phyloP scores from a whole-genome alignment of 306 rosid genomes.

The Oemleria cerasiformis region DNA sequence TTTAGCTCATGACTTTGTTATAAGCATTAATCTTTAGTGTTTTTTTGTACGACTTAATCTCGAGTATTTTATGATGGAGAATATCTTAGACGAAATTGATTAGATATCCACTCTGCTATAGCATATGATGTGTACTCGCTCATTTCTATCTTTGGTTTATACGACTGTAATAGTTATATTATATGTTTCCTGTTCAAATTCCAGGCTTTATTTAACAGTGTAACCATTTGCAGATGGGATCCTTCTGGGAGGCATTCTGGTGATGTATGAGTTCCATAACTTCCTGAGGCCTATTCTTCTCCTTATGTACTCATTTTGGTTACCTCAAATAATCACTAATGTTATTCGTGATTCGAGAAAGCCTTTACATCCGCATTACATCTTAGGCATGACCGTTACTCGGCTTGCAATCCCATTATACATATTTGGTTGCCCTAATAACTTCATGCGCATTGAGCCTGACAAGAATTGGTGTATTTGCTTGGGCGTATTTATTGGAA shows the following conservation, averaged over 20 bases:
- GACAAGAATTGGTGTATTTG: conserved; percentile 75
- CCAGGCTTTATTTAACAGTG: conserved; percentile 21
- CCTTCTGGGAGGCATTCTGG: conserved; percentile 90
- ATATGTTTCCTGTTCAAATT: conserved; percentile 17
- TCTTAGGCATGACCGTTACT: conserved; percentile 79
- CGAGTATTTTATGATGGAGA: neutral
- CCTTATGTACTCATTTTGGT: conserved; percentile 88
- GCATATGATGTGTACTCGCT: neutral
- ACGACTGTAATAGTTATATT: conserved; percentile 6
- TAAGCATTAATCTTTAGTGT: neutral
- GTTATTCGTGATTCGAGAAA: conserved; percentile 89
- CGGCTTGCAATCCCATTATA: conserved; percentile 88
- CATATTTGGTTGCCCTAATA: conserved; percentile 86
- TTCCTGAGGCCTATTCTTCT: conserved; percentile 76
- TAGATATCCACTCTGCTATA: neutral
- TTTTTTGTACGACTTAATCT: neutral
- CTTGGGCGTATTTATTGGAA: conserved; percentile 59
- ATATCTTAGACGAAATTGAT: neutral
- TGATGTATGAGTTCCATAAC: conserved; percentile 94
- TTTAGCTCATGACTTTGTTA: neutral
- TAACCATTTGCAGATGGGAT: conserved; percentile 77
- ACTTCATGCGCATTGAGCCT: conserved; percentile 88
- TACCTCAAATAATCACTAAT: conserved; percentile 91
- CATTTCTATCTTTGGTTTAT: conserved; percentile 7
- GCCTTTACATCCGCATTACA: conserved; percentile 91